Evolutionary conservation across 305 asterid genomes (phyloP), one percentile per base, ranked within the genome.

Genomic region (Galium porrigens): DNA sequence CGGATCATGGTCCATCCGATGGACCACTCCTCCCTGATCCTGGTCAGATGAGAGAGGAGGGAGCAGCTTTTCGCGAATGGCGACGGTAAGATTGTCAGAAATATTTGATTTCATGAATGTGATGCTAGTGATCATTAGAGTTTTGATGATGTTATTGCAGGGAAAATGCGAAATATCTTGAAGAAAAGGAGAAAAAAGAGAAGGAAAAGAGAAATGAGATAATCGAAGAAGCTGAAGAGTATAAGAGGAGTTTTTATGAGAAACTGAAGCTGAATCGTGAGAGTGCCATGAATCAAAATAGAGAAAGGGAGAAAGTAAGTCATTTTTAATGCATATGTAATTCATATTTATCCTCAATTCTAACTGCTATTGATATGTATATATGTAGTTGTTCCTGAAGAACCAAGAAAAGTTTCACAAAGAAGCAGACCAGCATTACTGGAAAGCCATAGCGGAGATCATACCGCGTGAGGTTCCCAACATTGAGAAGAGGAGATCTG

Each of bases 21-120:
- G 95, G 89, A 4, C 96, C 96, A 22, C 61, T 86, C 68, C 95
- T 88, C 49, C 96, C 96, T 17, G 94, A 88, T 10, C 96, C 95
- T 4, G 67, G 61, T 64, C 76, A 88, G 84, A 91, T 91, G 98
- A 84, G 84, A 0, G 94, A 91, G 75, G 88, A 91, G 75, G 92
- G 89, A 61, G 67, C 83, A 14, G 96, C 96, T 4, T 91, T 91
- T 63, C 96, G 94, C 51, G 95, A 88, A 72, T 86, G 96, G 96
- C 94, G 95, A 11, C 94, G 95, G 97, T 90, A 66, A 80, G 81
- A n/a, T 4, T 29, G 11, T 41, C 20, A 1, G 18, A 5, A 30
- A 4, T 63, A 20, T 46, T n/a, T 34, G 20, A 46, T 46, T 46
- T 46, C 52, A 5, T 3, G 0, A 0, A 3, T 15, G 1, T 64